Base-by-base conservation (phyloP, 768 basidiomycete species). In the Tulasnella calospora region DNA sequence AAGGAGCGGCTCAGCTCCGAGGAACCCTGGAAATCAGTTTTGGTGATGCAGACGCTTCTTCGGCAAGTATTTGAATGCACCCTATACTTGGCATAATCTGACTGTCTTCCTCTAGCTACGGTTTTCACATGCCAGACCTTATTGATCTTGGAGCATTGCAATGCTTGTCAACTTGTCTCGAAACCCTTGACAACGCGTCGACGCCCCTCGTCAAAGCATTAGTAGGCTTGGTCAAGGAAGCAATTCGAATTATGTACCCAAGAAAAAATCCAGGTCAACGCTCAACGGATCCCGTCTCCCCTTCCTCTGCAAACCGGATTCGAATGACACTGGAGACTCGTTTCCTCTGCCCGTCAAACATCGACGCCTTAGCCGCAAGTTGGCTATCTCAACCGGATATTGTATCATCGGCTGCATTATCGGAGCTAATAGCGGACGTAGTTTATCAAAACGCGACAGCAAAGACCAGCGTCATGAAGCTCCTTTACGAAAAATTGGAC, bases 381-480 rank as follows among this genome's bases (percentile, higher is more conserved):
- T 67, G 61, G 61, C 61, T 67, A 67, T 67, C 61, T 33, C 61
- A 67, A 35, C 61, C 61, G 33, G 61, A 67, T 10, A 67, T 67
- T 12, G 61, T 67, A 27, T 6, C 61, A 13, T 67, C 61, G 3
- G 61, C 61, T 19, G 61, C 61, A 17, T 67, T 67, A 27, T 67
- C 61, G 30, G 61, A 67, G 30, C 61, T 67, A 4, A 67, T 67
- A 67, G 61, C 61, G 30, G 61, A 67, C 30, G 35, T 67, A 30
- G 27, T 27, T 7, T 67, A 30, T 35, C 61, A 67, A 67, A 67
- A 67, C 19, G 61, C 13, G 61, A 6, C 23, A 67, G 61, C 61
- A 27, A 67, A 67, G 33, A 15, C 23, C 10, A 67, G 30, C 33
- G 61, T 67, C 9, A 67, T 67, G 61, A 67, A 67, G 61, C 33